Conservation (phyloP, 2,329 filamentous ascomycete genomes). For the Plenodomus tracheiphilus region DNA sequence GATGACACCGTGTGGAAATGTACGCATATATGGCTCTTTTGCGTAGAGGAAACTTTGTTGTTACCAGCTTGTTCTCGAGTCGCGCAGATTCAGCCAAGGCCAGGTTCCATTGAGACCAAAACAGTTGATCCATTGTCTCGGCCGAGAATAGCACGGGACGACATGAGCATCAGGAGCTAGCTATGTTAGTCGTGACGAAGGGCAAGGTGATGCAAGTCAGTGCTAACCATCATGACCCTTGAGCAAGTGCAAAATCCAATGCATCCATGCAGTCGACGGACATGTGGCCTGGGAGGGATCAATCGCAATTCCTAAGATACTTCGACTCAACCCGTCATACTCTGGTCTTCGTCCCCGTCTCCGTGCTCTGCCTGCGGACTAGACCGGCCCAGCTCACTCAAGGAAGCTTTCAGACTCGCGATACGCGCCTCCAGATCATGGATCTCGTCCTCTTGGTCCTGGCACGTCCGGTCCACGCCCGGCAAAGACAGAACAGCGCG, state of each 20-base stretch:
- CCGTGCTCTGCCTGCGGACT: slow-evolving; percentile 20
- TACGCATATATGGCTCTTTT: too few relatives aligned
- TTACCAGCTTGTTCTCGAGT: too few relatives aligned
- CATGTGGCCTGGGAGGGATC: slow-evolving; percentile 30
- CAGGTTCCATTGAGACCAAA: not conserved
- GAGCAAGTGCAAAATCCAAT: slow-evolving; percentile 27
- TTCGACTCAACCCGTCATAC: slow-evolving; percentile 46
- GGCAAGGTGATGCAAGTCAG: not conserved
- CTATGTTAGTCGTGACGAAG: not conserved
- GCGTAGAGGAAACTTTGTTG: too few relatives aligned
- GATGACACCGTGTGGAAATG: too few relatives aligned
- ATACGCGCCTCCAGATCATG: slow-evolving; percentile 66
- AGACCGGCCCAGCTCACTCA: slow-evolving; percentile 37
- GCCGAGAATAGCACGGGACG: not conserved
- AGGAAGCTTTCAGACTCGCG: slow-evolving; percentile 57
- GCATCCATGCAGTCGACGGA: slow-evolving; percentile 37
- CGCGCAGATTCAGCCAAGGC: too few relatives aligned
- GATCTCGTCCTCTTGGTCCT: slow-evolving; percentile 74
- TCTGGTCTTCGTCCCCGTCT: slow-evolving; percentile 27
- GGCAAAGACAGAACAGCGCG: slow-evolving; percentile 67
- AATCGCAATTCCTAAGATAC: slow-evolving; percentile 26
- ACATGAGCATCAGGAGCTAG: too few relatives aligned
- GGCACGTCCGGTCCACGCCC: slow-evolving; percentile 68
- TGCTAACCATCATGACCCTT: slow-evolving; percentile 5
- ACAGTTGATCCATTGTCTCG: not conserved